Percentiles rank a stretch among this genome's conserved stretches.
These are phyloP conservation scores for Citrus unshiu DNA, from an alignment of 345 rosid genomes.

Conservation along the genomic window DNA sequence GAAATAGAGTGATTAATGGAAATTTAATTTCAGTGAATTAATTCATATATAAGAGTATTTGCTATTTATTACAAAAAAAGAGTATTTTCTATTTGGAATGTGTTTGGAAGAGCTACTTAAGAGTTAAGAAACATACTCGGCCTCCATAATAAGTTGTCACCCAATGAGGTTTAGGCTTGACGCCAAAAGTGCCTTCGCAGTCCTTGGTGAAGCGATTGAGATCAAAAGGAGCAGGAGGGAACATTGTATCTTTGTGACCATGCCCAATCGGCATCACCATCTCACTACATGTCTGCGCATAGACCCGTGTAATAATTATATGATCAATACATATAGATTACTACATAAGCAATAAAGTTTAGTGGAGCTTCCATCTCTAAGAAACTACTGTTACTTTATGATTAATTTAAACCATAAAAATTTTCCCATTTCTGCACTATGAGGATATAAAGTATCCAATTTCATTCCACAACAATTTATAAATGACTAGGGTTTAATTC, in stretches of 20 bases:
- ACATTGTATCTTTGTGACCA: constrained; percentile 47
- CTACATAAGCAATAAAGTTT: background rate
- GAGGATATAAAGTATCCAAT: background rate
- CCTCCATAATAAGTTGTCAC: constrained; percentile 58
- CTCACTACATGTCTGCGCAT: constrained; percentile 57
- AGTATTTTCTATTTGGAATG: background rate
- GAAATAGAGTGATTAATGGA: background rate
- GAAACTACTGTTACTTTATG: background rate
- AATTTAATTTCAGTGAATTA: background rate
- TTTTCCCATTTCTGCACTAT: background rate
- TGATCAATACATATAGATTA: background rate
- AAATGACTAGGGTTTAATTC: too few relatives aligned
- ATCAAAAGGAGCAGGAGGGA: constrained; percentile 45
- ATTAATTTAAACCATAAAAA: background rate
- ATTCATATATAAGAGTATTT: too few relatives aligned
- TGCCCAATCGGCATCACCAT: constrained; percentile 61
- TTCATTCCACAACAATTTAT: too few relatives aligned
- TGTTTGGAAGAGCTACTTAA: background rate
- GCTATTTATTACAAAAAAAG: too few relatives aligned
- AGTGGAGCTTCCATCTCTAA: background rate
- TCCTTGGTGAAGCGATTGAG: constrained; percentile 26
- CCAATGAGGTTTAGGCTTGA: constrained; percentile 73
- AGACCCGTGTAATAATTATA: background rate
- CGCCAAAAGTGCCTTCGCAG: constrained; percentile 48
- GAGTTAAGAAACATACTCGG: constrained; percentile 34